phyloP scores from a whole-genome alignment of 2,329 filamentous ascomycete genomes.

The Calonectria hawksworthii region DNA sequence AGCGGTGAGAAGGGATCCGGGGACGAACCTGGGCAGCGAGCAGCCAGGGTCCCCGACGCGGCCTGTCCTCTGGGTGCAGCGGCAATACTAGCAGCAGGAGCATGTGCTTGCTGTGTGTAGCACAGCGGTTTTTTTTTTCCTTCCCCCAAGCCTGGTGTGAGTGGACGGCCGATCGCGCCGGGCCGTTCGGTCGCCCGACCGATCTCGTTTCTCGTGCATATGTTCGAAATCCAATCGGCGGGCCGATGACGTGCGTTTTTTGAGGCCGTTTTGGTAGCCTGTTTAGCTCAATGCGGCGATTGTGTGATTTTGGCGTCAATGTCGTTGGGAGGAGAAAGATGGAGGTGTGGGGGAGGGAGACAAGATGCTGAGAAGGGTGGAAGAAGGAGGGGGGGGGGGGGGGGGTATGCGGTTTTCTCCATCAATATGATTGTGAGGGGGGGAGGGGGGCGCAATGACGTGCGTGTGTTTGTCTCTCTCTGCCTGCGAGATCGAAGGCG shows the following conservation, averaged over 20 bases:
- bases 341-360: background rate
- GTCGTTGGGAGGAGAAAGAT: slow-evolving; percentile 25
- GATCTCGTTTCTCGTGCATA: background rate
- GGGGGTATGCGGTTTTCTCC: background rate
- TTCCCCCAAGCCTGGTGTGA: background rate
- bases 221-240: background rate
- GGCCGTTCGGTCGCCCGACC: background rate
- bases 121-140: background rate
- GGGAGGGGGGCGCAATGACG: slow-evolving; percentile 33
- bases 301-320: slow-evolving; percentile 48
- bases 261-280: background rate
- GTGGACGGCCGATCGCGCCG: background rate
- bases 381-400: background rate
- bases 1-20: slow-evolving; percentile 4
- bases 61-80: background rate
- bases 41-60: background rate
- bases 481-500: slow-evolving; percentile 21
- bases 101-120: background rate
- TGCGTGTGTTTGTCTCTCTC: background rate
- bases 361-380: background rate
- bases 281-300: slow-evolving; percentile 19
- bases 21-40: background rate
- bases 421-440: background rate
- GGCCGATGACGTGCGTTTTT: slow-evolving; percentile 11
- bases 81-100: background rate